A percentile compares a stretch with the other conserved stretches of the same genome.
Conservation (phyloP, 345 rosid genomes). For the Citrus reticulata region DNA sequence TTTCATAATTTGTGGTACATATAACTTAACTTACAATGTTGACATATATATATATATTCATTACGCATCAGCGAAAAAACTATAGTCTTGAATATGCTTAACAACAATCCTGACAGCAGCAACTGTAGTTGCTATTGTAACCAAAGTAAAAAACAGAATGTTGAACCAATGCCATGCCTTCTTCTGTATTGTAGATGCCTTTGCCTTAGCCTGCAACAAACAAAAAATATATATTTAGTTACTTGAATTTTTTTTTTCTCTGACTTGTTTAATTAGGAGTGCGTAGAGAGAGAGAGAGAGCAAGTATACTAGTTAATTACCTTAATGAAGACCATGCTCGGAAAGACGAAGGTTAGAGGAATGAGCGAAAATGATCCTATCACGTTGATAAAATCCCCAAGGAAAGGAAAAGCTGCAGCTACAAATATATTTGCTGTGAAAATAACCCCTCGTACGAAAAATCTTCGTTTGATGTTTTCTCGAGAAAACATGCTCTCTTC, state of each 20-base stretch:
- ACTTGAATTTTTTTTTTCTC: too few relatives aligned
- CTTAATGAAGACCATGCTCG: conserved; percentile 29
- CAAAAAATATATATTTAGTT: too few relatives aligned
- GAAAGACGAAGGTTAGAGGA: conserved; percentile 31
- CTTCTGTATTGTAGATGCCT: conserved; percentile 15
- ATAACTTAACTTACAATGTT: too few relatives aligned
- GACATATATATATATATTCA: neutral
- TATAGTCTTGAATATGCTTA: conserved; percentile 12
- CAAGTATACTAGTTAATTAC: neutral
- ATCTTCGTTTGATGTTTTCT: conserved; percentile 13
- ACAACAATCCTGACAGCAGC: conserved; percentile 19
- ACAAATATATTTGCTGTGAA: conserved; percentile 17
- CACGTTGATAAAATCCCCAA: conserved; percentile 35
- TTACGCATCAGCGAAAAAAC: conserved; percentile 22
- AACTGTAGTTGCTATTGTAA: conserved; percentile 18
- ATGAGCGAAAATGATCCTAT: conserved; percentile 29
- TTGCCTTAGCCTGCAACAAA: conserved; percentile 17
- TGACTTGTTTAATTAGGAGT: neutral
- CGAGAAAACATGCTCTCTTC: conserved; percentile 17
- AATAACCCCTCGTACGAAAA: conserved; percentile 17
- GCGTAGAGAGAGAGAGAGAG: neutral
- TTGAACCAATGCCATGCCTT: conserved; percentile 31
- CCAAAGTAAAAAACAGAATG: conserved; percentile 8
- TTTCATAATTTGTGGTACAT: too few relatives aligned
- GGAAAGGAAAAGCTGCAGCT: conserved; percentile 39